Evolutionary conservation across 768 basidiomycete species (phyloP).

Genomic region (Tulasnella sp.): DNA sequence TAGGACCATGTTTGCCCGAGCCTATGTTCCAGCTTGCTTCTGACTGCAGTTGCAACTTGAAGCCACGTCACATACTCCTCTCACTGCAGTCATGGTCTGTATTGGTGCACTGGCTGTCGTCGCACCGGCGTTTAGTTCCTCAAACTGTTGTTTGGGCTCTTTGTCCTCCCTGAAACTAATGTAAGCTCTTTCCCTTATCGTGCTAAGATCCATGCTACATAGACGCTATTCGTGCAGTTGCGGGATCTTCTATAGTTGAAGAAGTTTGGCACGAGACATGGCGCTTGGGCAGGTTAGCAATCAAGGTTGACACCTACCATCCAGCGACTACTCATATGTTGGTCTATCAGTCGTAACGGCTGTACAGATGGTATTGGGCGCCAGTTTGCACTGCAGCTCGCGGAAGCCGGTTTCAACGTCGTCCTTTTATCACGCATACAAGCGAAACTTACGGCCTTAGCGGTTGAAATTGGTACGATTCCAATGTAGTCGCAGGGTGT

Average conservation of each 20-base stretch:
- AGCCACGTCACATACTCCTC: too few species aligned
- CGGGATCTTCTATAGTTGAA: conserved; percentile 40
- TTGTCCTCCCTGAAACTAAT: conserved; percentile 54
- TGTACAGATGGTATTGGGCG: conserved; percentile 92
- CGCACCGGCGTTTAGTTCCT: conserved; percentile 48
- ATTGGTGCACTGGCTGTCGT: conserved; percentile 48
- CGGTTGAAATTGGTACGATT: conserved; percentile 60
- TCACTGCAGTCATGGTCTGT: background rate
- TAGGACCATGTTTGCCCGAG: too few species aligned
- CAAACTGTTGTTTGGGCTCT: conserved; percentile 58
- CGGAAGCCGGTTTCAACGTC: conserved; percentile 76
- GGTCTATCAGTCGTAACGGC: conserved; percentile 67
- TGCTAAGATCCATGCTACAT: background rate
- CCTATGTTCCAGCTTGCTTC: too few species aligned
- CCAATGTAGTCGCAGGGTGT: background rate
- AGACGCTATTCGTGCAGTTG: background rate
- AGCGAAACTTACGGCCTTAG: conserved; percentile 47
- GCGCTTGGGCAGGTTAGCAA: conserved; percentile 71
- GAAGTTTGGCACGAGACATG: conserved; percentile 44
- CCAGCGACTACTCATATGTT: too few species aligned
- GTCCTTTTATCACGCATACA: conserved; percentile 70
- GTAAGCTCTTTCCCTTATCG: conserved; percentile 32
- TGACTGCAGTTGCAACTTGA: too few species aligned
- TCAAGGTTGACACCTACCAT: too few species aligned
- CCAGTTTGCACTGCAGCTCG: conserved; percentile 85